These are phyloP conservation scores for Symbiodinium pilosum DNA, from an alignment of 73 alveolate species.

Conservation along the genomic window DNA sequence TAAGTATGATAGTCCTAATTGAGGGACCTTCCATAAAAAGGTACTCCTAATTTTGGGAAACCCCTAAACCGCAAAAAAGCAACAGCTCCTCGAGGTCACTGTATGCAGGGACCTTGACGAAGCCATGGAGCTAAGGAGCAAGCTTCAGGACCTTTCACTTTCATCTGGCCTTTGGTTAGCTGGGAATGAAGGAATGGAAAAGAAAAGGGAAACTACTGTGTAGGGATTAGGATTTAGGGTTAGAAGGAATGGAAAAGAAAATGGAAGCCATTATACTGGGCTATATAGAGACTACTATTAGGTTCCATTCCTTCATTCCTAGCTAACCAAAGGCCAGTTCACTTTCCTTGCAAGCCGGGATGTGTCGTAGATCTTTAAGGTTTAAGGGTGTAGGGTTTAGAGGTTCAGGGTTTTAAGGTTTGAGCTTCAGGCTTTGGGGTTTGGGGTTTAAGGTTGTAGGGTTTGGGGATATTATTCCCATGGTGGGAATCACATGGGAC, in stretches of 20 bases:
- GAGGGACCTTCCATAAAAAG: background rate
- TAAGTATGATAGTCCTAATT: background rate
- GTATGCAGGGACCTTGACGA: conserved; percentile 74
- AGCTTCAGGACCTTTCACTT: conserved; percentile 29
- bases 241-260: too few relatives aligned
- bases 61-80: too few relatives aligned
- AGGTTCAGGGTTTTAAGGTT: background rate
- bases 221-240: background rate
- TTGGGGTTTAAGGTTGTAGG: background rate
- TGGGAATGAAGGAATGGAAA: too few relatives aligned
- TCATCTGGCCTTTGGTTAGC: background rate
- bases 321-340: too few relatives aligned
- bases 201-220: too few relatives aligned
- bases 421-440: background rate
- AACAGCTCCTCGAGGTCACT: conserved; percentile 2
- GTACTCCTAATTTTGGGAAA: too few relatives aligned
- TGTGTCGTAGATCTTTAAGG: too few relatives aligned
- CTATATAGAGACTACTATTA: too few relatives aligned
- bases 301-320: too few relatives aligned
- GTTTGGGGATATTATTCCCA: too few relatives aligned
- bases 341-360: background rate
- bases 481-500: too few relatives aligned
- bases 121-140: conserved; percentile 40
- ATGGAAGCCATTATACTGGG: too few relatives aligned
- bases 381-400: background rate